A percentile compares a stretch with the other conserved stretches of the same genome.
phyloP scores from a whole-genome alignment of 2,329 filamentous ascomycete species.

The Cladophialophora exuberans region DNA sequence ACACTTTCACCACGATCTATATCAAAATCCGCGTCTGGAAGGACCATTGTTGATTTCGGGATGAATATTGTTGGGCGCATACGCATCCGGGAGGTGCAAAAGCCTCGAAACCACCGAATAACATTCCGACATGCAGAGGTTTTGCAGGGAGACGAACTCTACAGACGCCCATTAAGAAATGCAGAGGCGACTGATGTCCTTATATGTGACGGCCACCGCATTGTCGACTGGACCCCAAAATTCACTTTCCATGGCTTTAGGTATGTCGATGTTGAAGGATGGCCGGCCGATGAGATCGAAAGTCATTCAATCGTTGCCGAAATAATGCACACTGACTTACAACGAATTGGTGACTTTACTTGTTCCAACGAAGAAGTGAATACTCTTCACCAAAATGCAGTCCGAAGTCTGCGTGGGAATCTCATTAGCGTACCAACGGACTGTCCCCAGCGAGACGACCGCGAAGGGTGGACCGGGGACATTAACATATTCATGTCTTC shows the following conservation, averaged over 20 bases:
- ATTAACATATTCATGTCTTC: slow-evolving; percentile 55
- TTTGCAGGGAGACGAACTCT: slow-evolving; percentile 53
- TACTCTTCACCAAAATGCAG: slow-evolving; percentile 57
- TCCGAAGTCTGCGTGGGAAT: slow-evolving; percentile 63
- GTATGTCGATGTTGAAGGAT: slow-evolving; percentile 54
- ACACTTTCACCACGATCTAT: slow-evolving; percentile 36
- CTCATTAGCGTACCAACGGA: slow-evolving; percentile 63
- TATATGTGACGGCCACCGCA: slow-evolving; percentile 37
- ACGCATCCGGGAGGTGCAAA: slow-evolving; percentile 38
- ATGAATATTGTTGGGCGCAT: slow-evolving; percentile 62
- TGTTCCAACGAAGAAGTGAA: slow-evolving; percentile 59
- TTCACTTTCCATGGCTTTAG: slow-evolving; percentile 61
- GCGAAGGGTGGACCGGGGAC: slow-evolving; percentile 60
- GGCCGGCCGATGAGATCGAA: slow-evolving; percentile 36
- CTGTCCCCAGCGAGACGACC: slow-evolving; percentile 60
- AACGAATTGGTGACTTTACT: slow-evolving; percentile 53
- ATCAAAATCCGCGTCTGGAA: slow-evolving; percentile 45
- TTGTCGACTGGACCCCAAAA: slow-evolving; percentile 47
- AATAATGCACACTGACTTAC: slow-evolving; percentile 58
- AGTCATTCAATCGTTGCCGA: slow-evolving; percentile 38
- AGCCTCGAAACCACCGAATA: slow-evolving; percentile 29
- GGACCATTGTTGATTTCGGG: slow-evolving; percentile 59
- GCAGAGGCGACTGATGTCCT: slow-evolving; percentile 50
- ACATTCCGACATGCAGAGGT: slow-evolving; percentile 60
- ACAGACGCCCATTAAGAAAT: slow-evolving; percentile 47